Conservation (phyloP, 257 asterid genomes). For the Fraxinus anomala region DNA sequence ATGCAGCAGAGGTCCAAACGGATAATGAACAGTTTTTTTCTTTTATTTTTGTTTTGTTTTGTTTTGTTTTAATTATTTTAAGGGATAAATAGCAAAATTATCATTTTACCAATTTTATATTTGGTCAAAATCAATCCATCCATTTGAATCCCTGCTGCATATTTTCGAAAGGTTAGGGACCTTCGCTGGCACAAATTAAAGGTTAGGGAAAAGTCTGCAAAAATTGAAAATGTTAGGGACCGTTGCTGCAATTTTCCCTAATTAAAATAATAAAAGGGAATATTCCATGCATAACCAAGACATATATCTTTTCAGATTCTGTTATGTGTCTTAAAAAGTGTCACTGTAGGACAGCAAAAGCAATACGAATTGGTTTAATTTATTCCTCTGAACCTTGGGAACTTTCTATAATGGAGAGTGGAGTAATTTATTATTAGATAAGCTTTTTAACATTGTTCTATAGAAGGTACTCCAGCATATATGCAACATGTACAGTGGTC, state of each 20-base stretch:
- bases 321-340: not conserved
- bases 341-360: constrained; percentile 3
- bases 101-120: too few relatives aligned
- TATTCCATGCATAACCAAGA: not conserved
- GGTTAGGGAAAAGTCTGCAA: too few relatives aligned
- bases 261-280: constrained; percentile 1
- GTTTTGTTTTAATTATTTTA: too few relatives aligned
- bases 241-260: not conserved
- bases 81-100: too few relatives aligned
- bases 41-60: too few relatives aligned
- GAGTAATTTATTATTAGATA: not conserved
- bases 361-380: not conserved
- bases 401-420: not conserved
- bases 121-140: too few relatives aligned
- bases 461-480: not conserved
- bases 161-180: too few relatives aligned
- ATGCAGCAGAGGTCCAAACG: too few relatives aligned
- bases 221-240: too few relatives aligned
- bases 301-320: not conserved
- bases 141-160: too few relatives aligned
- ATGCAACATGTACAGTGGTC: not conserved
- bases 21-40: too few relatives aligned
- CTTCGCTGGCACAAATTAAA: too few relatives aligned
- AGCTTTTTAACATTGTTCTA: not conserved
- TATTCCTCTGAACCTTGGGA: not conserved